Conservation (phyloP, 305 asterid genomes). For the Solanum hybrid region DNA sequence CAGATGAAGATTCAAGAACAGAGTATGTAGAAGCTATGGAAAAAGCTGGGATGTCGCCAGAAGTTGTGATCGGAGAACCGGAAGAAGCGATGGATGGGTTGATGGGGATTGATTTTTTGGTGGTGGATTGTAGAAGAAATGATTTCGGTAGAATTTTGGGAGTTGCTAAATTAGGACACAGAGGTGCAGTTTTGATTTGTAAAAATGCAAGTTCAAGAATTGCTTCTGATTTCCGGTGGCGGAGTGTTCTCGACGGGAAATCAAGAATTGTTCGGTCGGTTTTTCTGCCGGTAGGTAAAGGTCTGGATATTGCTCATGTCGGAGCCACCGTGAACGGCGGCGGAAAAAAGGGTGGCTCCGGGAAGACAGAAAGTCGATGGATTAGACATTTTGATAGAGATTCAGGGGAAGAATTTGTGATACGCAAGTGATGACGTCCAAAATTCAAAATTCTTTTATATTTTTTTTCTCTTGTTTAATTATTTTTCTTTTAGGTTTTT, state of each 20-base stretch:
- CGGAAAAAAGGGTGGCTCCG: conserved; percentile 6
- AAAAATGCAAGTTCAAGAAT: conserved; percentile 57
- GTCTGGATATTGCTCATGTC: conserved; percentile 66
- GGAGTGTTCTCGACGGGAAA: conserved; percentile 34
- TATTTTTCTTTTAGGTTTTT: neutral
- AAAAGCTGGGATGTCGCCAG: conserved; percentile 31
- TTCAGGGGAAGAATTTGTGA: conserved; percentile 55
- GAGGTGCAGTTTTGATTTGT: conserved; percentile 80
- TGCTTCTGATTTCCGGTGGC: conserved; percentile 56
- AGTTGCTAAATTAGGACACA: conserved; percentile 56
- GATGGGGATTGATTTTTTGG: conserved; percentile 65
- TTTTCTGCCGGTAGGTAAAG: conserved; percentile 81
- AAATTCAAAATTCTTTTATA: neutral
- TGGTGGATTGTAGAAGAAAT: conserved; percentile 46
- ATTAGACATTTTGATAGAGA: conserved; percentile 41
- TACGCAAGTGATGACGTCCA: neutral
- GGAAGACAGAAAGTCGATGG: conserved; percentile 38
- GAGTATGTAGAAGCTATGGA: conserved; percentile 41
- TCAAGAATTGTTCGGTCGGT: conserved; percentile 65
- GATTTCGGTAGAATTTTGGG: conserved; percentile 37
- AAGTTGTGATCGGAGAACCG: conserved; percentile 43
- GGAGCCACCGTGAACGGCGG: conserved; percentile 45
- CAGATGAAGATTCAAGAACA: conserved; percentile 38
- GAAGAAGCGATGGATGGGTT: conserved; percentile 45
- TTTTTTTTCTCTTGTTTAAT: neutral